Percentiles rank a stretch among this genome's conserved stretches.
Evolutionary conservation across 148 eudicot species (phyloP).

Genomic region (Camellia japonica): DNA sequence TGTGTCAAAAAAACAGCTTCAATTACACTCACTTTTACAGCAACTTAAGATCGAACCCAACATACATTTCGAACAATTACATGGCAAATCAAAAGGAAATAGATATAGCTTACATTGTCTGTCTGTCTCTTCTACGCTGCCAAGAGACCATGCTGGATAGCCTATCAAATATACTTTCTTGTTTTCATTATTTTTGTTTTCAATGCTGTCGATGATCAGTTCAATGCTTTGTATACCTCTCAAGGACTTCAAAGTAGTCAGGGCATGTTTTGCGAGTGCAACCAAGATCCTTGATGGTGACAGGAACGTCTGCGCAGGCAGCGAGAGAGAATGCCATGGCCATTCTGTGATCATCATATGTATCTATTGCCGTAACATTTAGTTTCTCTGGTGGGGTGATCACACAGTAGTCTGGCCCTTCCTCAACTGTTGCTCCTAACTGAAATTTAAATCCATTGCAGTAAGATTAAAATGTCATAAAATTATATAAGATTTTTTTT

Average conservation of each 20-base stretch:
- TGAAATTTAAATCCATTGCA: conserved; percentile 24
- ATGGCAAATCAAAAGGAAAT: not conserved
- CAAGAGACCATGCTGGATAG: not conserved
- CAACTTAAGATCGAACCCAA: not conserved
- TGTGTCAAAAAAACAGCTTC: not conserved
- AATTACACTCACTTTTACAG: not conserved
- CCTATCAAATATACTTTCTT: not conserved
- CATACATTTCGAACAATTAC: not conserved
- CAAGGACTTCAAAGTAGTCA: conserved; percentile 85
- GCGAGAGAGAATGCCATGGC: conserved; percentile 99
- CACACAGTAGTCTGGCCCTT: conserved; percentile 91
- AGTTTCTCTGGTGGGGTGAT: conserved; percentile 92
- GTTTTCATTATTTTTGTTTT: conserved; percentile 14
- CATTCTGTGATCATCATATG: conserved; percentile 97
- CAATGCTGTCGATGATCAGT: not conserved
- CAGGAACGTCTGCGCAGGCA: conserved; percentile 91
- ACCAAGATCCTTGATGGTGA: conserved; percentile 86
- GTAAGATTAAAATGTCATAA: not conserved
- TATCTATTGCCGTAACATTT: conserved; percentile 80
- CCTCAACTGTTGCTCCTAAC: conserved; percentile 98
- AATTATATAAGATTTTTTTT: not conserved
- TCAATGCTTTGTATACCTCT: conserved; percentile 64
- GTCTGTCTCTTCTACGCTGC: not conserved
- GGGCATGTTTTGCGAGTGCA: conserved; percentile 99
- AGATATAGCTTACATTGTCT: not conserved